phyloP scores from a whole-genome alignment of 2,329 filamentous ascomycete genomes.

The Fusarium sp. region DNA sequence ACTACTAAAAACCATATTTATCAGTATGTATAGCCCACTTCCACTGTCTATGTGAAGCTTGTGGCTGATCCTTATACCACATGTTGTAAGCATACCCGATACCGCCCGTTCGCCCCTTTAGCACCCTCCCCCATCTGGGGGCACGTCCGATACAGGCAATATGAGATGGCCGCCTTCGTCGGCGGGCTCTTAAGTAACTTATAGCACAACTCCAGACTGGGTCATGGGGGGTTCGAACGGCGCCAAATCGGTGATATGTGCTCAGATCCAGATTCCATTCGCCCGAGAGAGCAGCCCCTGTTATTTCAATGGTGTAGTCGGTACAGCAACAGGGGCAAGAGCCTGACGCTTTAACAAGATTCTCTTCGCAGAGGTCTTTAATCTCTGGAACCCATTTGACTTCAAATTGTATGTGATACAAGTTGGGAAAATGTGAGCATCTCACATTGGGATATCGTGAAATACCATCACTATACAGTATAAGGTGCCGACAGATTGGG shows the following conservation, averaged over 20 bases:
- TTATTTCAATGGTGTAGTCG: not conserved
- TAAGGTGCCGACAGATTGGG: conserved; percentile 1
- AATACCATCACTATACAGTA: too few species aligned
- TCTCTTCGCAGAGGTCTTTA: not conserved
- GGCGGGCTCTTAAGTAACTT: too few species aligned
- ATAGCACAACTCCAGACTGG: not conserved
- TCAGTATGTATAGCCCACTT: too few species aligned
- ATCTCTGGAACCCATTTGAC: not conserved
- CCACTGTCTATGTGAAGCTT: too few species aligned
- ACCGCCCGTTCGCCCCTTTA: too few species aligned
- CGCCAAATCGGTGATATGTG: not conserved
- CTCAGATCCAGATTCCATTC: not conserved
- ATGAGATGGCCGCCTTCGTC: too few species aligned
- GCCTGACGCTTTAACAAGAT: not conserved
- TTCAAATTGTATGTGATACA: not conserved
- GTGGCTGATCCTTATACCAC: too few species aligned
- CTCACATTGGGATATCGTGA: too few species aligned
- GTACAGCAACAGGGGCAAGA: not conserved
- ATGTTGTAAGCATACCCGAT: too few species aligned
- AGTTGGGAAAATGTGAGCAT: not conserved
- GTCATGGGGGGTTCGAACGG: not conserved
- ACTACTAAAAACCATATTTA: too few species aligned
- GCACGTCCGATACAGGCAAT: too few species aligned
- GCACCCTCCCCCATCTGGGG: too few species aligned
- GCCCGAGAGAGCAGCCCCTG: not conserved